Conservation (phyloP, 2,329 filamentous ascomycete genomes). For the Aspergillus eucalypticola region DNA sequence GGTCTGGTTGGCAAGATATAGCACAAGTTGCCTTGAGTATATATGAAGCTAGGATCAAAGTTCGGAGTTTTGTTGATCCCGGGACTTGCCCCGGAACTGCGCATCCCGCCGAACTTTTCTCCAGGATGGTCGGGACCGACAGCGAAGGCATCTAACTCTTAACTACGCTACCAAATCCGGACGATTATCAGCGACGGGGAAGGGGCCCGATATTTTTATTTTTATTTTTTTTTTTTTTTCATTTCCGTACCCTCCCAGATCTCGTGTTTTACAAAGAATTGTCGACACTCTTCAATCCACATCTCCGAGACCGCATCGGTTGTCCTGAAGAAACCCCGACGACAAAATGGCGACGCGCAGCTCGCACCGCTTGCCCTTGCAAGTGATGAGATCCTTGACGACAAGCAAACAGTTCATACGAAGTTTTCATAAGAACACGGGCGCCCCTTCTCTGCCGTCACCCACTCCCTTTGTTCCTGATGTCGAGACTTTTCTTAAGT, state of each 20-base stretch:
- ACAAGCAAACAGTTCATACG: constrained; percentile 39
- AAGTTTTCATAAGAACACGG: constrained; percentile 44
- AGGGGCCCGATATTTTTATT: background rate
- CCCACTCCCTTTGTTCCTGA: constrained; percentile 87
- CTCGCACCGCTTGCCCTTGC: constrained; percentile 29
- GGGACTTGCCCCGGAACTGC: constrained; percentile 27
- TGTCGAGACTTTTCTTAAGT: constrained; percentile 77
- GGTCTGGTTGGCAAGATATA: background rate
- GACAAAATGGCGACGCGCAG: constrained; percentile 34
- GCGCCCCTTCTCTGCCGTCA: constrained; percentile 56
- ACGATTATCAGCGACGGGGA: background rate
- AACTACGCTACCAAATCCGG: background rate
- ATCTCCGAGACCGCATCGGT: background rate
- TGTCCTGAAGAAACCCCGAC: background rate
- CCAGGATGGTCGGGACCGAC: background rate
- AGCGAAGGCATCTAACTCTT: background rate
- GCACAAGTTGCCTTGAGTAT: background rate
- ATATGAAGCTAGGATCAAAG: background rate
- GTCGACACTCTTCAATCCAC: background rate
- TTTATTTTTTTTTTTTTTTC: background rate
- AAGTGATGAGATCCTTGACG: constrained; percentile 26
- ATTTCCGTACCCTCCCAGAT: background rate
- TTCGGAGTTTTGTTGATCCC: constrained; percentile 38
- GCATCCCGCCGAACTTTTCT: constrained; percentile 31
- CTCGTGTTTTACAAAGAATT: background rate